phyloP scores from a whole-genome alignment of 208 protist genomes.

The Acanthamoeba quina region DNA sequence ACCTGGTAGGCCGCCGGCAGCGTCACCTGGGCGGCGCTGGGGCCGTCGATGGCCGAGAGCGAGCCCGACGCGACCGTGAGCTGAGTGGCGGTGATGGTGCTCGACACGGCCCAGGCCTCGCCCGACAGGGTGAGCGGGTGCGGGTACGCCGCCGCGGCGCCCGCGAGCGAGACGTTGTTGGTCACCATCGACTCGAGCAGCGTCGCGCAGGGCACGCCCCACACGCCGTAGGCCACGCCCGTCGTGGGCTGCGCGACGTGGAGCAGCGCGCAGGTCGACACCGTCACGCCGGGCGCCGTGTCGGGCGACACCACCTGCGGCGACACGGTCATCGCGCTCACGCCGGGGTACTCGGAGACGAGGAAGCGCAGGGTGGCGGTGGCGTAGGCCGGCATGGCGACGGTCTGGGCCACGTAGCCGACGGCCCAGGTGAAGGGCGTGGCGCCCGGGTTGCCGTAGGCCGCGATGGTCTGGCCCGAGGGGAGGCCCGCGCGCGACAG shows the following conservation, averaged over 20 bases:
- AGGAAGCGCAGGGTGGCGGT: slow-evolving; percentile 30
- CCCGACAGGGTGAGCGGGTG: background rate
- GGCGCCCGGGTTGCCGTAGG: slow-evolving; percentile 24
- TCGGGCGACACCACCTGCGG: slow-evolving; percentile 10
- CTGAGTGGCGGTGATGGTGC: slow-evolving; percentile 11
- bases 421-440: slow-evolving; percentile 41
- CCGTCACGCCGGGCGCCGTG: slow-evolving; percentile 1
- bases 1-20: slow-evolving; percentile 28
- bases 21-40: background rate
- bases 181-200: slow-evolving; percentile 17
- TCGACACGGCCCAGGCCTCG: slow-evolving; percentile 19
- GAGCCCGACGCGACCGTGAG: background rate
- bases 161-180: slow-evolving; percentile 53
- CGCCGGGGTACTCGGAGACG: background rate
- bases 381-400: background rate
- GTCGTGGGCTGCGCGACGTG: slow-evolving; percentile 26
- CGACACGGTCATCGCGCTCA: slow-evolving; percentile 10
- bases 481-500: background rate
- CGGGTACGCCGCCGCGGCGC: background rate
- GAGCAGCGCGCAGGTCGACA: background rate
- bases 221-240: slow-evolving; percentile 43
- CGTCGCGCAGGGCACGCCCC: slow-evolving; percentile 20
- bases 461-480: background rate
- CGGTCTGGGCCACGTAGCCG: slow-evolving; percentile 9
- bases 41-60: slow-evolving; percentile 1